A percentile compares a stretch with the other conserved stretches of the same genome.
phyloP scores from a whole-genome alignment of 305 asterid genomes.

The Fraxinus angustifolia region DNA sequence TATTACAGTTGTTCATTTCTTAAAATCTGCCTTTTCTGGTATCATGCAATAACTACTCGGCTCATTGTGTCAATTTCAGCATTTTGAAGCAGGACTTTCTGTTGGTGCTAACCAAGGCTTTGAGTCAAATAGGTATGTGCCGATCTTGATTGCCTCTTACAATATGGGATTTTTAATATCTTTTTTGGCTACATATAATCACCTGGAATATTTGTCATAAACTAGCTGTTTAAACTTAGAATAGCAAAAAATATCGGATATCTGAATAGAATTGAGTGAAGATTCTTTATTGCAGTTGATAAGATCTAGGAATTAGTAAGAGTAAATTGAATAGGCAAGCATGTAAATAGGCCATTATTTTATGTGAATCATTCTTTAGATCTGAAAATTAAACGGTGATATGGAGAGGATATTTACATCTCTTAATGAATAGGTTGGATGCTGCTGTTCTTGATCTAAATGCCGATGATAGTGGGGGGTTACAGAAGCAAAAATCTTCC shows the following conservation, averaged over 20 bases:
- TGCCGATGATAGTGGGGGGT: constrained; percentile 71
- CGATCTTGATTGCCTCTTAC: constrained; percentile 10
- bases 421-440: constrained; percentile 57
- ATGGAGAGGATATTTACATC: not conserved
- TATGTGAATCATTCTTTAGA: not conserved
- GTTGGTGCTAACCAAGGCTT: constrained; percentile 63
- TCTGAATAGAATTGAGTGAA: not conserved
- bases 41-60: constrained; percentile 16
- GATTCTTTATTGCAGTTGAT: not conserved
- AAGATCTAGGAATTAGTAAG: not conserved
- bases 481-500: constrained; percentile 65
- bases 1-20: not conserved
- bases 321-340: not conserved
- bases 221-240: not conserved
- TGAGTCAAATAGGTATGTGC: constrained; percentile 80
- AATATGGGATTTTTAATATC: constrained; percentile 3
- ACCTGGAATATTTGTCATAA: constrained; percentile 4
- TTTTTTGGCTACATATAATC: not conserved
- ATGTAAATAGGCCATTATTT: not conserved
- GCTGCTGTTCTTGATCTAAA: constrained; percentile 85
- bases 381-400: not conserved
- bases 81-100: constrained; percentile 91
- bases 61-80: constrained; percentile 50
- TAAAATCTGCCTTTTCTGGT: not conserved
- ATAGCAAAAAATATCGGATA: not conserved